phyloP scores from a whole-genome alignment of 2,329 filamentous ascomycete genomes.

The Colletotrichum navitas region DNA sequence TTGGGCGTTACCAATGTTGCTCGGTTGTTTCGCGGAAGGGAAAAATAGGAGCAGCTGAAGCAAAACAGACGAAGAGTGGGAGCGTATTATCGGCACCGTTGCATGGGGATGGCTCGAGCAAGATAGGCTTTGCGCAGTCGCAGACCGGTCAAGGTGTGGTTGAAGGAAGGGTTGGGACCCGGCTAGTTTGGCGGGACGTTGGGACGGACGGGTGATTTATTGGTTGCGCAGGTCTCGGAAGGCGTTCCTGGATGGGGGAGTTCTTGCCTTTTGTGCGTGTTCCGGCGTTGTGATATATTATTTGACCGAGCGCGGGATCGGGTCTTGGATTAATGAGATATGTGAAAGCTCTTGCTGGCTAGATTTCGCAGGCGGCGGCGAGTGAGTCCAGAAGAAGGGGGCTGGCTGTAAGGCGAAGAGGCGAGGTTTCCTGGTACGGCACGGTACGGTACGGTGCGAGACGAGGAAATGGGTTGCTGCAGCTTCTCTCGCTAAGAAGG shows the following conservation, averaged over 20 bases:
- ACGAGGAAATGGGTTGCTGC: slow-evolving; percentile 36
- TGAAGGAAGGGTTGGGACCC: neutral
- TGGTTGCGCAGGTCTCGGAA: slow-evolving; percentile 44
- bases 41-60: slow-evolving; percentile 42
- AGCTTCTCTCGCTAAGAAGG: slow-evolving; percentile 36
- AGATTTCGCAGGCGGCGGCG: slow-evolving; percentile 23
- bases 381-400: slow-evolving; percentile 16
- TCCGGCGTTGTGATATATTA: slow-evolving; percentile 33
- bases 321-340: slow-evolving; percentile 37
- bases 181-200: slow-evolving; percentile 17
- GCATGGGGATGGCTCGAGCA: slow-evolving; percentile 38
- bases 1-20: slow-evolving; percentile 54
- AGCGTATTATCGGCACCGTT: slow-evolving; percentile 46
- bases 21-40: slow-evolving; percentile 48
- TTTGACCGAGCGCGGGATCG: slow-evolving; percentile 32
- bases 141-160: slow-evolving; percentile 20
- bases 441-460: slow-evolving; percentile 21
- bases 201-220: slow-evolving; percentile 8
- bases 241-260: slow-evolving; percentile 24
- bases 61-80: slow-evolving; percentile 46
- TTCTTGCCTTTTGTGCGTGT: slow-evolving; percentile 19
- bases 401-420: slow-evolving; percentile 13
- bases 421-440: slow-evolving; percentile 1
- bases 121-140: slow-evolving; percentile 28
- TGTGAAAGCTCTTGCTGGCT: neutral